Evolutionary conservation across 225 moss, liverwort and hornwort genomes (phyloP).

Genomic region (Marchantia polymorpha): DNA sequence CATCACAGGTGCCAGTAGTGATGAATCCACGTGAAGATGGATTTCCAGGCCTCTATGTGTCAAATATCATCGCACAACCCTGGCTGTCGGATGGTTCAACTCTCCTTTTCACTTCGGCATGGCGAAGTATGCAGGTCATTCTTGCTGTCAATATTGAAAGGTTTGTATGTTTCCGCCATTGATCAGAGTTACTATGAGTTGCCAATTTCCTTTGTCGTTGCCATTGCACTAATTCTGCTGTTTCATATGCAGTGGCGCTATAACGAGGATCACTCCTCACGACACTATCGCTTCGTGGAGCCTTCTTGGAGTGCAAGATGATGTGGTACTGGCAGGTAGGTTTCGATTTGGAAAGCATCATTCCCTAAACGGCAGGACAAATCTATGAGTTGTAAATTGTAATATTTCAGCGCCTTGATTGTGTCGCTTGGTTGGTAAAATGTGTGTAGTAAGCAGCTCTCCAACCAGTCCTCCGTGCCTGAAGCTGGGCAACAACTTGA

Average conservation of each 20-base stretch:
- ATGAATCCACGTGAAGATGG: slow-evolving; percentile 52
- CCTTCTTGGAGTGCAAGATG: slow-evolving; percentile 76
- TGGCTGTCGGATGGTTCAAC: slow-evolving; percentile 83
- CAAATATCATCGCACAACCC: slow-evolving; percentile 72
- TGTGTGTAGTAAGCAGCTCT: slow-evolving; percentile 62
- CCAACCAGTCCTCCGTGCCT: slow-evolving; percentile 66
- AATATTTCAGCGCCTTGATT: neutral
- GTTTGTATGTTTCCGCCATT: slow-evolving; percentile 24
- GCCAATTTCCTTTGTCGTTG: neutral
- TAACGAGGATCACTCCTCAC: slow-evolving; percentile 61
- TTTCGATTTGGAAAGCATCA: neutral
- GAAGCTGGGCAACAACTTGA: slow-evolving; percentile 57
- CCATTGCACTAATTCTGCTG: neutral
- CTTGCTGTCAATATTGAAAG: slow-evolving; percentile 71
- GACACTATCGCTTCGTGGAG: slow-evolving; percentile 67
- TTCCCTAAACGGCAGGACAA: neutral
- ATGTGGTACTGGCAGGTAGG: slow-evolving; percentile 66
- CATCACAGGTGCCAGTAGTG: slow-evolving; percentile 69
- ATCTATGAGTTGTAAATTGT: neutral
- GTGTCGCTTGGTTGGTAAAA: slow-evolving; percentile 16
- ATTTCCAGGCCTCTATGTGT: slow-evolving; percentile 90
- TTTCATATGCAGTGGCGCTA: slow-evolving; percentile 48
- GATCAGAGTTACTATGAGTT: neutral
- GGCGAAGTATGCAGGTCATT: slow-evolving; percentile 90
- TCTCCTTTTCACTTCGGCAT: slow-evolving; percentile 72